phyloP scores from a whole-genome alignment of 1,139 yeast genomes.

The Scheffersomyces titani region DNA sequence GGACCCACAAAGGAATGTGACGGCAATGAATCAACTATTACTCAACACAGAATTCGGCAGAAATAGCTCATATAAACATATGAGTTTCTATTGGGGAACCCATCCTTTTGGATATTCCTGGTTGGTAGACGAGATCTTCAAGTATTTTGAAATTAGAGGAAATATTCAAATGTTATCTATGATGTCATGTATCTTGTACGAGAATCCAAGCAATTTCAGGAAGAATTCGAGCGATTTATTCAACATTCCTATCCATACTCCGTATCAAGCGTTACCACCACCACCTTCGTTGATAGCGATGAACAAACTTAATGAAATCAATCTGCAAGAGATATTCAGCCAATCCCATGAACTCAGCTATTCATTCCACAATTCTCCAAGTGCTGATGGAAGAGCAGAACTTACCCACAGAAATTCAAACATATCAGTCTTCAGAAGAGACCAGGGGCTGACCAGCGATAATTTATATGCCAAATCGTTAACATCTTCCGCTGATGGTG shows the following conservation, averaged over 20 bases:
- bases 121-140: constrained; percentile 65
- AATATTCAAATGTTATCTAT: constrained; percentile 90
- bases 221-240: constrained; percentile 16
- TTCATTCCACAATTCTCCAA: constrained; percentile 11
- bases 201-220: constrained; percentile 30
- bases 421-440: constrained; percentile 22
- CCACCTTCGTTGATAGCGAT: constrained; percentile 27
- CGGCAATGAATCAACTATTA: constrained; percentile 19
- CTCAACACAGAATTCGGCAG: constrained; percentile 18
- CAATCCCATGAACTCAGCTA: constrained; percentile 6
- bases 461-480: constrained; percentile 19
- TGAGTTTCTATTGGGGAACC: constrained; percentile 68
- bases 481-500: constrained; percentile 28
- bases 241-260: constrained; percentile 50
- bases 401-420: constrained; percentile 18
- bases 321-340: constrained; percentile 2
- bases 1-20: constrained; percentile 10
- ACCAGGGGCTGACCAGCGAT: constrained; percentile 12
- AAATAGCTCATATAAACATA: constrained; percentile 12
- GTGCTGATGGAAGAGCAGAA: constrained; percentile 6
- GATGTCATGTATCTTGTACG: constrained; percentile 70
- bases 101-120: constrained; percentile 80
- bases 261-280: constrained; percentile 40
- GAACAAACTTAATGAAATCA: constrained; percentile 13
- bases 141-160: constrained; percentile 61